Percentiles rank a stretch among this genome's conserved stretches.
These are phyloP conservation scores for Begonia masoniana DNA, from an alignment of 306 rosid species.

Conservation along the genomic window DNA sequence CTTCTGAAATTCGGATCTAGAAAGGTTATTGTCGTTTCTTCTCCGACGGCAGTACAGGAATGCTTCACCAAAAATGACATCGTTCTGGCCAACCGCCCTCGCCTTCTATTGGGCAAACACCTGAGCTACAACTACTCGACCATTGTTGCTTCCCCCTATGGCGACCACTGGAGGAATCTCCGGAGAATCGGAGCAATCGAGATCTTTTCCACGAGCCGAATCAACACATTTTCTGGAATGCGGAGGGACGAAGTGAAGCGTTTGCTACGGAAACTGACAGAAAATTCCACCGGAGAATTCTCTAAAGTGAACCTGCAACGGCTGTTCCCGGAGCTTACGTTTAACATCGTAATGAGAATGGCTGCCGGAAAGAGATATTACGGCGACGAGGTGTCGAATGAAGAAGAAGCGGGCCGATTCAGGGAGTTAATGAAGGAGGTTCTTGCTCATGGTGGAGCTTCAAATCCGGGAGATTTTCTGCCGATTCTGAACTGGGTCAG, in stretches of 20 bases:
- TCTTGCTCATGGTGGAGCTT: not conserved
- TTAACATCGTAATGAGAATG: constrained; percentile 26
- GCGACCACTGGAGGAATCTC: constrained; percentile 31
- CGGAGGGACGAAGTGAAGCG: constrained; percentile 7
- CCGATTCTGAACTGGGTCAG: constrained; percentile 5
- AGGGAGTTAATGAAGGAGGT: constrained; percentile 5
- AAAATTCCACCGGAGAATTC: not conserved
- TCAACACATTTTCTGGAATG: not conserved
- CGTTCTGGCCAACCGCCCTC: constrained; percentile 21
- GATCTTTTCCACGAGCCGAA: constrained; percentile 13
- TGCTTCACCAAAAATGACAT: constrained; percentile 21
- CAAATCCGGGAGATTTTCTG: constrained; percentile 10
- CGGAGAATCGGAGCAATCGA: constrained; percentile 12
- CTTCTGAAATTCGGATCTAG: constrained; percentile 17
- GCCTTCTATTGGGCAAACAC: constrained; percentile 5
- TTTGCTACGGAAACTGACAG: not conserved
- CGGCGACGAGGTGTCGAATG: constrained; percentile 7
- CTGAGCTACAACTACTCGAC: constrained; percentile 14
- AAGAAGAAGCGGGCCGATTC: constrained; percentile 13
- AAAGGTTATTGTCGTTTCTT: constrained; percentile 9
- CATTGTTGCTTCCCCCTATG: constrained; percentile 11
- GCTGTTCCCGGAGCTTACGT: constrained; percentile 3
- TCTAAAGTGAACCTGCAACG: not conserved
- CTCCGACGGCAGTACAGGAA: constrained; percentile 12
- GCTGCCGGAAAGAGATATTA: constrained; percentile 21